Conservation (phyloP, 805 yeast species). For the Scheffersomyces coipomensis region DNA sequence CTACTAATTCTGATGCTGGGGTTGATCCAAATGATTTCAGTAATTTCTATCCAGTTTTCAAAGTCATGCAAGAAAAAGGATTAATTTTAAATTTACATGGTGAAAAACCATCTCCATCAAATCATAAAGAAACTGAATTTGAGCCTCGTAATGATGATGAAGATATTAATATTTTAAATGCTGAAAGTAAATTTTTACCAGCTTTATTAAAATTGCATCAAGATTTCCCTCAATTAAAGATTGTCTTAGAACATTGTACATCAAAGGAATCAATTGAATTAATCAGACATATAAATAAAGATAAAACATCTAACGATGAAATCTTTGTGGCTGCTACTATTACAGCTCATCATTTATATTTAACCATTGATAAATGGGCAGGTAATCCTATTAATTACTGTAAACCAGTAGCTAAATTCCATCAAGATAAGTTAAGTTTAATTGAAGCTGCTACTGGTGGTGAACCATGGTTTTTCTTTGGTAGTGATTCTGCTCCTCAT, state of each 20-base stretch:
- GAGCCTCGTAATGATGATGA: slow-evolving; percentile 35
- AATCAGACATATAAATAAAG: slow-evolving; percentile 54
- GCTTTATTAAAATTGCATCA: slow-evolving; percentile 74
- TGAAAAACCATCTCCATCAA: slow-evolving; percentile 70
- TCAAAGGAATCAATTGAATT: slow-evolving; percentile 84
- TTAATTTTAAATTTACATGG: slow-evolving; percentile 91
- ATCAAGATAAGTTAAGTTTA: slow-evolving; percentile 77
- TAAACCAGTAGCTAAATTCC: slow-evolving; percentile 96
- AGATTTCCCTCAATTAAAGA: slow-evolving; percentile 83
- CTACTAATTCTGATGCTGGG: slow-evolving; percentile 92
- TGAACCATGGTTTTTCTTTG: slow-evolving; percentile 89
- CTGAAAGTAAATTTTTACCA: slow-evolving; percentile 90
- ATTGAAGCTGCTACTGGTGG: slow-evolving; percentile 90
- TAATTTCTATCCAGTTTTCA: slow-evolving; percentile 83
- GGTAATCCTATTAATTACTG: slow-evolving; percentile 94
- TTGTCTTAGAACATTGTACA: slow-evolving; percentile 93
- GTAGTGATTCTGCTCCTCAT: slow-evolving; percentile 98
- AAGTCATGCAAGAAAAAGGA: slow-evolving; percentile 78
- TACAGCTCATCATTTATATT: slow-evolving; percentile 90
- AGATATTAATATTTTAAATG: slow-evolving; percentile 87
- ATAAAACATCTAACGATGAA: slow-evolving; percentile 22
- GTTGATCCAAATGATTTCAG: slow-evolving; percentile 92
- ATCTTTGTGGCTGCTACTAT: slow-evolving; percentile 84
- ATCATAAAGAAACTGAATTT: slow-evolving; percentile 18
- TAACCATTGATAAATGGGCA: slow-evolving; percentile 94